phyloP scores from a whole-genome alignment of 2,329 filamentous ascomycete genomes.

The Aspergillus nomiae region DNA sequence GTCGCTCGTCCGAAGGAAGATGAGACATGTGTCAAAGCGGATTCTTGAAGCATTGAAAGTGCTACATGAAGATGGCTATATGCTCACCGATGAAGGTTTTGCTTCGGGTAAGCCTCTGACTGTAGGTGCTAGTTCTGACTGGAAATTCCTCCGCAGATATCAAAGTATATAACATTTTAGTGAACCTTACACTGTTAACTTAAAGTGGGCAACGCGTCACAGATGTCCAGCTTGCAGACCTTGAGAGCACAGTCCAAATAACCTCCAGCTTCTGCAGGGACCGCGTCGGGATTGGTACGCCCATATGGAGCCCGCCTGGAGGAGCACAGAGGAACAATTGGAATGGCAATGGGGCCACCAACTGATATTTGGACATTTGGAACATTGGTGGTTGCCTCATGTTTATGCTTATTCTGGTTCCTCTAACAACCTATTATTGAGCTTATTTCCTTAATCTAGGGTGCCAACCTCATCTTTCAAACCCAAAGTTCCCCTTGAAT shows the following conservation, averaged over 20 bases:
- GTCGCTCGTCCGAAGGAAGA: slow-evolving; percentile 17
- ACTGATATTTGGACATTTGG: slow-evolving; percentile 24
- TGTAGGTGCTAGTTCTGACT: too few relatives aligned
- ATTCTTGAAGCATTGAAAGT: slow-evolving; percentile 16
- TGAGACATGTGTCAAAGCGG: slow-evolving; percentile 20
- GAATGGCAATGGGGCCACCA: slow-evolving; percentile 18
- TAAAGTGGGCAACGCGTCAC: too few relatives aligned
- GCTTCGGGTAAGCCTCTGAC: too few relatives aligned
- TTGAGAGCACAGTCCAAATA: slow-evolving; percentile 18
- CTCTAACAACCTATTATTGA: not conserved
- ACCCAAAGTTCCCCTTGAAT: slow-evolving; percentile 17
- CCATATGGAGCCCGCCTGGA: slow-evolving; percentile 22
- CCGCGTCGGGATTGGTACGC: slow-evolving; percentile 18
- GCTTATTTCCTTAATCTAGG: slow-evolving; percentile 21
- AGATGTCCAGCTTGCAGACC: slow-evolving; percentile 23
- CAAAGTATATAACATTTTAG: too few relatives aligned
- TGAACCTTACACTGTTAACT: too few relatives aligned
- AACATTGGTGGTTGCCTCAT: slow-evolving; percentile 11
- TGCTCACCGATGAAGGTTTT: too few relatives aligned
- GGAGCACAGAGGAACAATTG: slow-evolving; percentile 21
- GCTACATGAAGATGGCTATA: slow-evolving; percentile 21
- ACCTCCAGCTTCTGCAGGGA: slow-evolving; percentile 12
- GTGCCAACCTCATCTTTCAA: slow-evolving; percentile 22
- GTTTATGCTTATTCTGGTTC: not conserved
- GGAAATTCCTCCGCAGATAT: too few relatives aligned